A percentile compares a stretch with the other conserved stretches of the same genome.
phyloP scores from a whole-genome alignment of 2,329 filamentous ascomycete species.

The Aquanectria penicillioides region DNA sequence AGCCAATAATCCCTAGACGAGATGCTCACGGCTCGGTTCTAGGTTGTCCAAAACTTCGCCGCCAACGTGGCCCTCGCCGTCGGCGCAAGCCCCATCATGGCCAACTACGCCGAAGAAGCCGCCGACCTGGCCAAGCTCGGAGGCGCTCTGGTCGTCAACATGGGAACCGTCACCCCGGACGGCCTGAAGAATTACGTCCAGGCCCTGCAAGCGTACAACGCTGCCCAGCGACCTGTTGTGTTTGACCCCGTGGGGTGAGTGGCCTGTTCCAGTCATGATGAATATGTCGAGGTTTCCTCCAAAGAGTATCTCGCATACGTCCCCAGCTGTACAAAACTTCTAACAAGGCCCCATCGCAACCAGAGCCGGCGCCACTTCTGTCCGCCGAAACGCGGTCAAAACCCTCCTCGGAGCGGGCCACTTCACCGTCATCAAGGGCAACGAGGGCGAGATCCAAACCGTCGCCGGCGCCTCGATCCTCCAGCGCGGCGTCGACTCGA shows the following conservation, averaged over 20 bases:
- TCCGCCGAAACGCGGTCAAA: slow-evolving; percentile 77
- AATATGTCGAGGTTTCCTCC: too few relatives aligned
- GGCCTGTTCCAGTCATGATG: too few relatives aligned
- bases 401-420: slow-evolving; percentile 78
- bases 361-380: slow-evolving; percentile 79
- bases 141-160: slow-evolving; percentile 88
- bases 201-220: slow-evolving; percentile 85
- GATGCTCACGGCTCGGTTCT: background rate
- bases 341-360: background rate
- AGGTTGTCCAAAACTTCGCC: slow-evolving; percentile 90
- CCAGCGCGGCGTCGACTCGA: slow-evolving; percentile 88
- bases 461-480: slow-evolving; percentile 65
- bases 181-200: slow-evolving; percentile 76
- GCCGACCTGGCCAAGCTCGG: slow-evolving; percentile 80
- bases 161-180: slow-evolving; percentile 88
- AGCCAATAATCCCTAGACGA: slow-evolving; percentile 1
- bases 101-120: slow-evolving; percentile 85
- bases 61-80: slow-evolving; percentile 89
- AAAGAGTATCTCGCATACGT: too few relatives aligned
- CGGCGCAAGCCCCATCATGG: slow-evolving; percentile 94
- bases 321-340: background rate
- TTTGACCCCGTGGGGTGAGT: slow-evolving; percentile 87
- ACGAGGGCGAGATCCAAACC: slow-evolving; percentile 86
- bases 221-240: slow-evolving; percentile 76
- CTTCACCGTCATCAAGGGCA: slow-evolving; percentile 92